Evolutionary conservation across 2,329 filamentous ascomycete genomes (phyloP), one percentile per base, ranked within the genome.

Genomic region (Talaromyces funiculosus): DNA sequence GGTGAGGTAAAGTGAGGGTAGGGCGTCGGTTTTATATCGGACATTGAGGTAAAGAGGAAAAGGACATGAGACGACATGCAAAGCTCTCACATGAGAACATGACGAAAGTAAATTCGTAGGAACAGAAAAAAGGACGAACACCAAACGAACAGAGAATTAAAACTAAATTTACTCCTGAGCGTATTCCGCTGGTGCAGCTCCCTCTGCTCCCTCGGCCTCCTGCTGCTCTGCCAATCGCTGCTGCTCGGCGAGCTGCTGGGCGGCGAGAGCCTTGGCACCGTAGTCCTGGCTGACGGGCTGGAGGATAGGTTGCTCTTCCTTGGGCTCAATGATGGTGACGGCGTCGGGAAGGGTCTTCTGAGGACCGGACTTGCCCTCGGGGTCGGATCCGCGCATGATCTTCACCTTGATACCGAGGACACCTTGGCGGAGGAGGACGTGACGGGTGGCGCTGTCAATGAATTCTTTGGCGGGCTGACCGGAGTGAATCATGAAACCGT

Each of bases 401-500:
- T 99, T 99, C 82, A 99, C 94, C 88, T 99, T 99, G 85, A 99
- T 99, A 84, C 94, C 94, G 70, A 99, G 86, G 70, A 99, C 94
- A 90, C 94, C 94, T 86, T 99, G 94, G 83, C 95, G 90, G 81
- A 99, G 92, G 71, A 99, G 92, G 75, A 99, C 94, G 90, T 99
- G 94, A 75, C 94, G 94, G 76, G 94, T 97, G 73, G 95, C 95
- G 75, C 83, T 86, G 86, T 99, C 94, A 80, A 99, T 99, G 85
- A 99, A 99, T 84, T 99, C 94, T 84, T 95, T 93, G 77, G 93
- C 94, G 77, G 94, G 94, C 82, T 99, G 94, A 83, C 94, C 94
- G 76, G 94, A 99, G 90, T 99, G 94, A 84, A 99, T 99, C 94
- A 99, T 99, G 91, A 99, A 99, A 80, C 94, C 94, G 82, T 99